Conservation (phyloP, 2,329 filamentous ascomycete genomes). For the Claviceps lovelessii region DNA sequence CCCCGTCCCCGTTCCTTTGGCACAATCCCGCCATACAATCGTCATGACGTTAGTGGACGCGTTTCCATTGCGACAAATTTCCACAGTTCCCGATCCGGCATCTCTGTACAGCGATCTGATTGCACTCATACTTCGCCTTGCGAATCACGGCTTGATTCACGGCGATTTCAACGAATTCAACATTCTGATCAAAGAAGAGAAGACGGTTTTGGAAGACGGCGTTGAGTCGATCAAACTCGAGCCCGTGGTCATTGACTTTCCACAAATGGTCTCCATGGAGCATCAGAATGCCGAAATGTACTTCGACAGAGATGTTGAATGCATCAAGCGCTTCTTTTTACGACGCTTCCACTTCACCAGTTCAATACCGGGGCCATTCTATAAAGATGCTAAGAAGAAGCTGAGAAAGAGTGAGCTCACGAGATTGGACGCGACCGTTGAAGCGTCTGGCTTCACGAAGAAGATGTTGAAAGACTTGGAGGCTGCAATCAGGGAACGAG, state of each 20-base stretch:
- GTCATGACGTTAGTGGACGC: conserved; percentile 92
- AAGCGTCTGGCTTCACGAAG: conserved; percentile 88
- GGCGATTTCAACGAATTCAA: conserved; percentile 99
- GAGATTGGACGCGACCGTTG: conserved; percentile 73
- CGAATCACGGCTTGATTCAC: conserved; percentile 80
- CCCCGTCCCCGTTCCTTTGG: conserved; percentile 73
- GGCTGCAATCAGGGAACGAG: conserved; percentile 71
- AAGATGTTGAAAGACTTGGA: conserved; percentile 95
- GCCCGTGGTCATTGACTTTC: conserved; percentile 91
- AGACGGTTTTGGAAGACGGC: conserved; percentile 24
- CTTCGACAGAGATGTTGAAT: conserved; percentile 90
- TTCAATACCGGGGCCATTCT: conserved; percentile 71
- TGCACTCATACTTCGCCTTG: conserved; percentile 67
- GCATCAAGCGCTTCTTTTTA: conserved; percentile 88
- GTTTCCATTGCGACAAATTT: conserved; percentile 80
- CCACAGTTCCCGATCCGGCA: conserved; percentile 68
- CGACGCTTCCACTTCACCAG: conserved; percentile 77
- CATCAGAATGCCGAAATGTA: conserved; percentile 92
- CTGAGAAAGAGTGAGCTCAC: conserved; percentile 49
- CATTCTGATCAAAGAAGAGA: conserved; percentile 74
- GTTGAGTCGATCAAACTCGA: conserved; percentile 38
- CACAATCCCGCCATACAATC: conserved; percentile 86
- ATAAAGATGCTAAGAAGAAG: conserved; percentile 65
- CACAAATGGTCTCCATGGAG: conserved; percentile 93
- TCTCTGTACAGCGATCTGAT: conserved; percentile 86